These are phyloP conservation scores for Tetradesmus lagerheimii DNA, from an alignment of 139 green algal species.

Conservation along the genomic window DNA sequence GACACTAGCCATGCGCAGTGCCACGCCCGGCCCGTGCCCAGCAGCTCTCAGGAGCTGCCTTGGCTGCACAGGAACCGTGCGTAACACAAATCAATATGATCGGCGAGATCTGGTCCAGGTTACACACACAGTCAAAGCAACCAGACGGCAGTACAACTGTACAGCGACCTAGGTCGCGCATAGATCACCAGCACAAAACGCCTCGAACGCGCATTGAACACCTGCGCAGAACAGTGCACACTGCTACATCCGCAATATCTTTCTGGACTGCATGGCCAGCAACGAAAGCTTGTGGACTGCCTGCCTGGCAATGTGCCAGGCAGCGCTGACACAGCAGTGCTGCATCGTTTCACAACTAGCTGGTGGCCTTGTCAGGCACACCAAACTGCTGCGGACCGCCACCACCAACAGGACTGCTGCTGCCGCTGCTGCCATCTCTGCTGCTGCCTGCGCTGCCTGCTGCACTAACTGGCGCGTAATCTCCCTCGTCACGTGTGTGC, in stretches of 20 bases:
- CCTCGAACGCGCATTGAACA: background rate
- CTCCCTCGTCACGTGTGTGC: conserved; percentile 36
- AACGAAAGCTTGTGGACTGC: background rate
- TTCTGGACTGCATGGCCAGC: background rate
- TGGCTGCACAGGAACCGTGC: background rate
- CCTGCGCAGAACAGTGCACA: no score
- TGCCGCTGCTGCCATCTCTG: conserved; percentile 10
- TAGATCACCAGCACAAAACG: background rate
- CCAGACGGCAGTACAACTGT: background rate
- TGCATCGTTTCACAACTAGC: no score
- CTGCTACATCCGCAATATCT: no score
- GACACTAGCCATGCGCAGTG: background rate
- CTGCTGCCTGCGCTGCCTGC: background rate
- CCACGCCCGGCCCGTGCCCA: background rate
- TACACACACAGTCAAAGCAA: background rate
- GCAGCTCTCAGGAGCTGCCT: background rate
- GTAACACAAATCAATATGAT: background rate
- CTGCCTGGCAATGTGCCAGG: background rate
- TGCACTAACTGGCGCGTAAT: background rate
- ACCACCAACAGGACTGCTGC: background rate
- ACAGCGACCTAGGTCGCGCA: background rate
- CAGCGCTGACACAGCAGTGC: no score
- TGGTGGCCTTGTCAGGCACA: background rate
- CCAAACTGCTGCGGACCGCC: background rate
- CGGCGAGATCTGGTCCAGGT: background rate